Evolutionary conservation across 495 filamentous ascomycete genomes (phyloP).

Genomic region (Amphirosellinia nigrospora): DNA sequence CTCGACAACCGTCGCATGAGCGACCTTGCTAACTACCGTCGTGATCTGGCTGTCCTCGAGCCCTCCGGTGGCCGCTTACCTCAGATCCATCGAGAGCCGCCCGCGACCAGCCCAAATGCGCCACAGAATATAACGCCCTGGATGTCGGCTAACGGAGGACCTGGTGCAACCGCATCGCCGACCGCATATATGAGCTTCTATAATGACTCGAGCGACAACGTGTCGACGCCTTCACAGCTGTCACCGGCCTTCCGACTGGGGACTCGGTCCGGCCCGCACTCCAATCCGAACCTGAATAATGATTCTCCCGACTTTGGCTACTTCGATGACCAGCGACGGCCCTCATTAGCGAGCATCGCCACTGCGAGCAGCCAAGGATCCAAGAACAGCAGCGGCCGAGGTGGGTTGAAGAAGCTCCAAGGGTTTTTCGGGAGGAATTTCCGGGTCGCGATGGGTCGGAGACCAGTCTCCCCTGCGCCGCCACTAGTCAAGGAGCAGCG

Average conservation of each 20-base stretch:
- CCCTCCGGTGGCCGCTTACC: constrained; percentile 60
- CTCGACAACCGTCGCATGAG: constrained; percentile 57
- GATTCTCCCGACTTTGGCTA: constrained; percentile 72
- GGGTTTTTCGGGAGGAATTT: constrained; percentile 91
- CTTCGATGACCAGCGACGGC: constrained; percentile 77
- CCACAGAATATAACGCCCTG: constrained; percentile 52
- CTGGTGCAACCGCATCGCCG: constrained; percentile 39
- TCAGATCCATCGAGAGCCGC: constrained; percentile 60
- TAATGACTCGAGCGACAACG: constrained; percentile 70
- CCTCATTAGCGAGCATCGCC: constrained; percentile 83
- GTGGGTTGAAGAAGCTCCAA: constrained; percentile 75
- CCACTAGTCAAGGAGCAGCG: constrained; percentile 57
- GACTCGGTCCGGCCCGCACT: constrained; percentile 55
- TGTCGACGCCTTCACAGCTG: constrained; percentile 62
- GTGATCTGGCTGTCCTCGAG: constrained; percentile 73
- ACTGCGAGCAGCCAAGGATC: constrained; percentile 92
- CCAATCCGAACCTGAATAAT: constrained; percentile 52
- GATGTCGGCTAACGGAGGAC: constrained; percentile 48
- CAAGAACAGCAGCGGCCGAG: constrained; percentile 71
- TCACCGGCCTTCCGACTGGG: constrained; percentile 72
- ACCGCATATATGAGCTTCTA: constrained; percentile 58
- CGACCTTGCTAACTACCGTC: constrained; percentile 69
- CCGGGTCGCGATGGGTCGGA: constrained; percentile 72
- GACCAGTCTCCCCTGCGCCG: constrained; percentile 65
- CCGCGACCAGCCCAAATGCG: constrained; percentile 54